phyloP scores from a whole-genome alignment of 306 rosid genomes.

The Rubus parviflorus region DNA sequence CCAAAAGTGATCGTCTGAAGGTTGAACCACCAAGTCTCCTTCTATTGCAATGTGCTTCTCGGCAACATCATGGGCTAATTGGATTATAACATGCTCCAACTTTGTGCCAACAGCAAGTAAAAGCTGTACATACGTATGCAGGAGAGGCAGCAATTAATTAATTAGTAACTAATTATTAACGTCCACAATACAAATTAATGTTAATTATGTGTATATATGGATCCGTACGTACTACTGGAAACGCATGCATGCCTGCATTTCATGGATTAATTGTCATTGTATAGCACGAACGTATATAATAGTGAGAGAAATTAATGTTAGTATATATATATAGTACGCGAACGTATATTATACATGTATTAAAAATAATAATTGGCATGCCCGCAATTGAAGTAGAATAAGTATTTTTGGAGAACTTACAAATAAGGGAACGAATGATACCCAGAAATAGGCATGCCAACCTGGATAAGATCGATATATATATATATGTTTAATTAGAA shows the following conservation, averaged over 20 bases:
- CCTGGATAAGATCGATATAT: slow-evolving; percentile 19
- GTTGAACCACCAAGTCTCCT: slow-evolving; percentile 36
- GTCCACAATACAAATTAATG: too few relatives aligned
- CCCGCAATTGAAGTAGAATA: background rate
- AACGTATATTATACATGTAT: background rate
- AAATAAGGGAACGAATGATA: slow-evolving; percentile 32
- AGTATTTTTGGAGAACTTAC: slow-evolving; percentile 17
- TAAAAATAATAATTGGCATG: background rate
- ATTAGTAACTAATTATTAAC: too few relatives aligned
- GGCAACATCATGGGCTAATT: slow-evolving; percentile 37
- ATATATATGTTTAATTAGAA: background rate
- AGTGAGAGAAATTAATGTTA: background rate
- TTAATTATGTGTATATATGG: too few relatives aligned
- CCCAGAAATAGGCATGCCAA: slow-evolving; percentile 38
- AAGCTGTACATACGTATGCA: slow-evolving; percentile 20
- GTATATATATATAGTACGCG: background rate
- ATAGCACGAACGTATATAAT: too few relatives aligned
- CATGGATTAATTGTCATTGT: background rate
- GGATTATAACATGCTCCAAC: slow-evolving; percentile 37
- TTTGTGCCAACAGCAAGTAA: slow-evolving; percentile 38
- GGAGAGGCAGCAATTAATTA: background rate
- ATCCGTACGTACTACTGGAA: background rate
- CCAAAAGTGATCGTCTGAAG: slow-evolving; percentile 42
- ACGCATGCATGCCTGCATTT: background rate
- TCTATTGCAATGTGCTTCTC: slow-evolving; percentile 37